Conservation (phyloP, 306 rosid species). For the Vicia villosa region DNA sequence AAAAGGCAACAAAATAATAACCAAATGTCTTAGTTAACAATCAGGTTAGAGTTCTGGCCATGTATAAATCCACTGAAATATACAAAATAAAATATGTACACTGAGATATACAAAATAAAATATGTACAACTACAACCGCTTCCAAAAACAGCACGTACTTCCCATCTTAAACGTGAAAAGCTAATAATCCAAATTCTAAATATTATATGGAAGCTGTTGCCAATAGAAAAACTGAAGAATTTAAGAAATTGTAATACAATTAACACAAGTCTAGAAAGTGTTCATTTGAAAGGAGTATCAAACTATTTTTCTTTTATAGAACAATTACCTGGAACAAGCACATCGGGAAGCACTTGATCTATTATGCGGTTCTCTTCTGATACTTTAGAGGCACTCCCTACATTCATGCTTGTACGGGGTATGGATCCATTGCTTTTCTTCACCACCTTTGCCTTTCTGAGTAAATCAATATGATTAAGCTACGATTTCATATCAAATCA, state of each 20-base stretch:
- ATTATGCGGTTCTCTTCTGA: slow-evolving; percentile 50
- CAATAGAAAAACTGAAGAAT: background rate
- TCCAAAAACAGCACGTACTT: background rate
- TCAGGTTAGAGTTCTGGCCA: slow-evolving; percentile 10
- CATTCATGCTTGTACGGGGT: slow-evolving; percentile 45
- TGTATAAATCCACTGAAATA: background rate
- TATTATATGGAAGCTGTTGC: background rate
- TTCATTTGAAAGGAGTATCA: slow-evolving; percentile 23
- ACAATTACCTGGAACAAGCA: slow-evolving; percentile 63
- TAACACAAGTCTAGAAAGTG: background rate
- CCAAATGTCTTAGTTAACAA: background rate
- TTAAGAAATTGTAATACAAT: slow-evolving; percentile 11
- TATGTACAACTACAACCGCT: background rate
- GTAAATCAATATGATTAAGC: slow-evolving; percentile 31
- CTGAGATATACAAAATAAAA: slow-evolving; percentile 9
- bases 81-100: slow-evolving; percentile 9
- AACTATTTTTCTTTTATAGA: background rate
- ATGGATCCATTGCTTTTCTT: slow-evolving; percentile 49
- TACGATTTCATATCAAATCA: slow-evolving; percentile 28
- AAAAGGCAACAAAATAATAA: background rate
- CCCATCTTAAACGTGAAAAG: background rate
- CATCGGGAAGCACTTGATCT: slow-evolving; percentile 51
- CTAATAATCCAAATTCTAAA: slow-evolving; percentile 20
- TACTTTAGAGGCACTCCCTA: slow-evolving; percentile 44
- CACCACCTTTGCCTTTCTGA: slow-evolving; percentile 85